phyloP scores from a whole-genome alignment of 139 green algal genomes.

The Prasinococcaceae sp. region DNA sequence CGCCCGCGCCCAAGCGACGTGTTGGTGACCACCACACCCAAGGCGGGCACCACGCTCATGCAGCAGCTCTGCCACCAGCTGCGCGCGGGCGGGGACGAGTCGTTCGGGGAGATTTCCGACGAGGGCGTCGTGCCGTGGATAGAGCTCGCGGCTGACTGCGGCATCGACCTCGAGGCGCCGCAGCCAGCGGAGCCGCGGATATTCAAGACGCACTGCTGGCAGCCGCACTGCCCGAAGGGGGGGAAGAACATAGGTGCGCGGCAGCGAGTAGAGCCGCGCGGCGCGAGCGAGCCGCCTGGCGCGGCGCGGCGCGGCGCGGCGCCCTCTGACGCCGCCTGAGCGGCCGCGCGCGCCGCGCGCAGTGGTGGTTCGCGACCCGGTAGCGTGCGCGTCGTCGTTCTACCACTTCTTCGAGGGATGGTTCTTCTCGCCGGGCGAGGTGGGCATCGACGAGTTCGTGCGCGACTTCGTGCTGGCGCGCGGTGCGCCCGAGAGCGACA shows the following conservation, averaged over 20 bases:
- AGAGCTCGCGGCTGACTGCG: conserved; percentile 4
- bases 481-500: background rate
- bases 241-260: background rate
- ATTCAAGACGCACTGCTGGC: conserved; percentile 14
- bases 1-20: conserved; percentile 1
- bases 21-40: conserved; percentile 12
- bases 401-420: conserved; percentile 12
- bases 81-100: background rate
- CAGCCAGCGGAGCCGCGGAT: background rate
- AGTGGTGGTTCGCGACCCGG: conserved; percentile 1
- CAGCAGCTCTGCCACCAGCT: conserved; percentile 11
- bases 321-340: too few species aligned
- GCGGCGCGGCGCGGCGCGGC: too few species aligned
- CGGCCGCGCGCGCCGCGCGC: too few species aligned
- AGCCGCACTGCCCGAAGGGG: background rate
- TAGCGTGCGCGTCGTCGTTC: background rate
- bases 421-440: conserved; percentile 2
- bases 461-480: conserved; percentile 1
- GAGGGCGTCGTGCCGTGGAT: conserved; percentile 19
- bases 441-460: conserved; percentile 2
- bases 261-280: too few species aligned
- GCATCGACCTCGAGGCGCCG: background rate
- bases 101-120: conserved; percentile 17
- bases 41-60: conserved; percentile 18
- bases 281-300: too few species aligned